phyloP scores from a whole-genome alignment of 2,329 filamentous ascomycete genomes.

The Chrysoporthe cubensis region DNA sequence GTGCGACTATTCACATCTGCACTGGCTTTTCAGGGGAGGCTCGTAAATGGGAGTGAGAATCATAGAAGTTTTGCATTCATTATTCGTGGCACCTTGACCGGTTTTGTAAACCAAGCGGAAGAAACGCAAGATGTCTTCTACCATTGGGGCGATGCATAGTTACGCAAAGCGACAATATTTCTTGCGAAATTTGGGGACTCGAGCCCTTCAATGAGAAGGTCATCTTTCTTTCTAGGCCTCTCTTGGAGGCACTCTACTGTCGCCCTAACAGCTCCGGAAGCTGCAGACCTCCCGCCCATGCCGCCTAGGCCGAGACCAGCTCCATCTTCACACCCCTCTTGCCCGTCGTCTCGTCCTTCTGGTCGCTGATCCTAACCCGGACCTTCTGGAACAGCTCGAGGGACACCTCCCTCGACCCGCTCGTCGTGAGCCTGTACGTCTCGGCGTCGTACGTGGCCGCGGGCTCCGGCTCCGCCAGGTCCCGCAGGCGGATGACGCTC shows the following conservation, averaged over 20 bases:
- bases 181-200: too few species aligned
- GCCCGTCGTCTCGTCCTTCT: conserved; percentile 93
- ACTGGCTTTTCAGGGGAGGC: too few species aligned
- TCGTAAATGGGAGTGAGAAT: too few species aligned
- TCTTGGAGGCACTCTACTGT: not conserved
- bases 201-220: too few species aligned
- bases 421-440: conserved; percentile 73
- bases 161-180: too few species aligned
- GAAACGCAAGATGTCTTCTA: too few species aligned
- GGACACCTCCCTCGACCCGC: conserved; percentile 57
- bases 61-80: too few species aligned
- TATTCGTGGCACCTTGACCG: too few species aligned
- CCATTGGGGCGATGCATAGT: too few species aligned
- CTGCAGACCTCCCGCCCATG: too few species aligned
- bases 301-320: conserved; percentile 48
- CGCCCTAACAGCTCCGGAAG: not conserved
- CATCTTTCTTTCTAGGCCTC: not conserved
- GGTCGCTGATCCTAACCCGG: conserved; percentile 83
- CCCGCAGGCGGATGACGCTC: conserved; percentile 82
- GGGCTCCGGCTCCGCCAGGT: conserved; percentile 77
- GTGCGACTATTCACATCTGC: too few species aligned
- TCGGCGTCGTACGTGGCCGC: conserved; percentile 85
- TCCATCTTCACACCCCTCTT: conserved; percentile 89
- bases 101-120: too few species aligned
- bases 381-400: conserved; percentile 94